Percentiles rank a stretch among this genome's conserved stretches.
Evolutionary conservation across 495 filamentous ascomycete species (phyloP).

Genomic region (Aeminium ludgeri): DNA sequence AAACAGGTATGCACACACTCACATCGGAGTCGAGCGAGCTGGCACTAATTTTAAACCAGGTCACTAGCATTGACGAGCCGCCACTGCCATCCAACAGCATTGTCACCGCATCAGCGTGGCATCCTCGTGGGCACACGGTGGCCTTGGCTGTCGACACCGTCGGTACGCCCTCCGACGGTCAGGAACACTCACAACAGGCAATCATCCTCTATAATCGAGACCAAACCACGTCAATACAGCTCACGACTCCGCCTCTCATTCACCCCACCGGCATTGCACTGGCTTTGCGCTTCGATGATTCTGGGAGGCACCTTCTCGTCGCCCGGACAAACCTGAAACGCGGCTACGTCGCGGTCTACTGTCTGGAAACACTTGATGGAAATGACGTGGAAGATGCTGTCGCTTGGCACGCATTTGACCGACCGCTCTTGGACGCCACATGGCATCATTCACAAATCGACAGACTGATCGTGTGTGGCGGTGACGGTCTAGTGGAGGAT

Average conservation of each 20-base stretch:
- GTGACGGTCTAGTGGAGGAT: conserved; percentile 7
- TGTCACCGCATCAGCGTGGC: conserved; percentile 9
- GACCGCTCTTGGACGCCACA: conserved; percentile 16
- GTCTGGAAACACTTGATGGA: background rate
- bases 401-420: conserved; percentile 10
- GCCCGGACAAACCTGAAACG: conserved; percentile 4
- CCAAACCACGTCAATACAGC: background rate
- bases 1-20: no score
- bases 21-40: no score
- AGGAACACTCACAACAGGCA: background rate
- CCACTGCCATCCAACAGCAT: conserved; percentile 1
- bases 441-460: no score
- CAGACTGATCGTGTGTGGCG: conserved; percentile 18
- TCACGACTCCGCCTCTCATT: conserved; percentile 1
- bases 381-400: conserved; percentile 10
- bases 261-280: conserved; percentile 6
- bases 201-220: conserved; percentile 2
- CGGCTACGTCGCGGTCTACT: conserved; percentile 8
- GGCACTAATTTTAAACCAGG: no score
- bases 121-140: conserved; percentile 8
- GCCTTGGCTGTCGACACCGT: conserved; percentile 5
- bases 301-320: conserved; percentile 6
- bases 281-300: conserved; percentile 4
- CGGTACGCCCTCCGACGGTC: conserved; percentile 1
- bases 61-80: conserved; percentile 1